Evolutionary conservation across 1,284 basidiomycete species (phyloP).

Genomic region (Cutaneotrichosporon sp.): DNA sequence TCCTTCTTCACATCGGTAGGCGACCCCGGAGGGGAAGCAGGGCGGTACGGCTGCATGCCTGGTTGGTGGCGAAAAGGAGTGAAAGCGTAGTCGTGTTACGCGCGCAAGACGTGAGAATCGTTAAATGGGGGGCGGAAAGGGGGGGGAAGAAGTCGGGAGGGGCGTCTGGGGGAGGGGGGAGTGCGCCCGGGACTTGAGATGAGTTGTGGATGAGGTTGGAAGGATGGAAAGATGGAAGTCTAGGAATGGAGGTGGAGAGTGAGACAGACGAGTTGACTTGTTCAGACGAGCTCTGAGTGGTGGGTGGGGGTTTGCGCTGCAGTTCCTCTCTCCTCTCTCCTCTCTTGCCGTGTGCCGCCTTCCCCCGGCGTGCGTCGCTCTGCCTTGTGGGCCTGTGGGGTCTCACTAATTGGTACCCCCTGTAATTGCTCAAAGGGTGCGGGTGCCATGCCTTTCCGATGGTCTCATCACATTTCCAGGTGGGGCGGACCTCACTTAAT

Average conservation of each 20-base stretch:
- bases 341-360: too few species aligned
- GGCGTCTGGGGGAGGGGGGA: background rate
- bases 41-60: constrained; percentile 46
- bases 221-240: background rate
- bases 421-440: too few species aligned
- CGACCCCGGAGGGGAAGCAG: constrained; percentile 34
- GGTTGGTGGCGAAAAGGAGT: background rate
- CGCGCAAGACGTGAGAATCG: background rate
- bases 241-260: background rate
- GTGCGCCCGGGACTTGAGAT: background rate
- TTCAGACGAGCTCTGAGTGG: background rate
- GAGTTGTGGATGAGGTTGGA: background rate
- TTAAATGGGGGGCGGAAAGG: background rate
- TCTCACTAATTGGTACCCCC: too few species aligned
- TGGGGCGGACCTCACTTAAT: too few species aligned
- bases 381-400: too few species aligned
- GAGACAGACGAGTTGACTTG: background rate
- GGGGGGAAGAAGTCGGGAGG: background rate
- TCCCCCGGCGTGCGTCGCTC: too few species aligned
- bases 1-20: constrained; percentile 43
- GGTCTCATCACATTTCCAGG: too few species aligned
- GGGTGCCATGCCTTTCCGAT: too few species aligned
- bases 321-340: background rate
- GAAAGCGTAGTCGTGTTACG: background rate
- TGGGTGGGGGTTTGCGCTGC: background rate